Evolutionary conservation across 495 filamentous ascomycete species (phyloP).

Genomic region (Podospora pseudocomata): DNA sequence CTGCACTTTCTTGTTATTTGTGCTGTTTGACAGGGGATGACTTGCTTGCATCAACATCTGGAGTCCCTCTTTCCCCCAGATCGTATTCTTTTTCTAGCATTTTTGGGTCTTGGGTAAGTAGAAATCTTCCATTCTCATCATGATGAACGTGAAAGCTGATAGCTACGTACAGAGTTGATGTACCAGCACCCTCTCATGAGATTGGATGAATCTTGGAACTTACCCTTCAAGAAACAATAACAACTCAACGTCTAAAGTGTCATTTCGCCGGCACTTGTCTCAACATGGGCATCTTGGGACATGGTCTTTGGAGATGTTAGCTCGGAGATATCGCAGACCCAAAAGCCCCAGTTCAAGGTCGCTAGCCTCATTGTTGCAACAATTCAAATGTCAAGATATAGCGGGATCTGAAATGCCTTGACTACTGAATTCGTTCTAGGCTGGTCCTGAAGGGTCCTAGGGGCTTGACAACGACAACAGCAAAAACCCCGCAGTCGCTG

Average conservation of each 20-base stretch:
- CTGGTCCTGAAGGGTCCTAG: constrained; percentile 8
- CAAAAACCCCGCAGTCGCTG: constrained; percentile 1
- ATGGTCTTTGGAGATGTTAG: constrained; percentile 75
- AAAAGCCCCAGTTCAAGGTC: too few relatives aligned
- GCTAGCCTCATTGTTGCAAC: too few relatives aligned
- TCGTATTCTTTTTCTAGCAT: too few relatives aligned
- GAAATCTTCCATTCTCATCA: constrained; percentile 73
- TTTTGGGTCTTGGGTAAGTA: constrained; percentile 59
- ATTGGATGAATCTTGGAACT: constrained; percentile 70
- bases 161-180: constrained; percentile 39
- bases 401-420: constrained; percentile 32
- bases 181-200: constrained; percentile 66
- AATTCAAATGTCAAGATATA: too few relatives aligned
- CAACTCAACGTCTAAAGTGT: constrained; percentile 68
- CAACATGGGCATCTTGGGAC: constrained; percentile 5
- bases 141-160: constrained; percentile 70
- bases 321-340: too few relatives aligned
- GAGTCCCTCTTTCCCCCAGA: too few relatives aligned
- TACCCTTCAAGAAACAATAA: constrained; percentile 66
- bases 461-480: not conserved
- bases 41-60: not conserved
- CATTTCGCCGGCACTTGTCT: constrained; percentile 48
- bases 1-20: not conserved
- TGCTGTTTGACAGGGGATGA: not conserved
- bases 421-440: constrained; percentile 1